Percentiles rank a stretch among this genome's conserved stretches.
phyloP scores from a whole-genome alignment of 192 early-diverging fungal species.

The Chytriomyces confervae region DNA sequence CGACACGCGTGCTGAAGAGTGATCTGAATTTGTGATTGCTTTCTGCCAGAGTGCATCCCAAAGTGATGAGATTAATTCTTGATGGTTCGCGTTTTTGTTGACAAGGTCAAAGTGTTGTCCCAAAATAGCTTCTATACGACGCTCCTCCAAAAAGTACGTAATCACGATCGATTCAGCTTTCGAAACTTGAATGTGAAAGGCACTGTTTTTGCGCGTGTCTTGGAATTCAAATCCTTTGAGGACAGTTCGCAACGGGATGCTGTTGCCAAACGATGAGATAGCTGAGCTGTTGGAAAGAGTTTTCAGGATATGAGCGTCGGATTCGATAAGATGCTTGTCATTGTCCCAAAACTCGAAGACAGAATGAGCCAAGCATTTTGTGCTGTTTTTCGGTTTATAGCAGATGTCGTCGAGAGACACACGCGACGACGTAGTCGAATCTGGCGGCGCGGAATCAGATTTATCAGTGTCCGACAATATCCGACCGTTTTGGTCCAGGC shows the following conservation, averaged over 20 bases:
- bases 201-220: background rate
- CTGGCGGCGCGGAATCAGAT: too few relatives aligned
- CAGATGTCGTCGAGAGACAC: constrained; percentile 35
- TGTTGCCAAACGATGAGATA: constrained; percentile 44
- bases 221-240: constrained; percentile 38
- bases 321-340: constrained; percentile 8
- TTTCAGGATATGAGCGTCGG: constrained; percentile 39
- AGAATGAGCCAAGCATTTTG: constrained; percentile 63
- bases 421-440: background rate
- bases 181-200: constrained; percentile 9
- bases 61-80: constrained; percentile 26
- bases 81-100: background rate
- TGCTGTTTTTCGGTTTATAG: constrained; percentile 25
- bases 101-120: background rate
- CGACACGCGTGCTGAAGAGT: constrained; percentile 3
- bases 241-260: constrained; percentile 45
- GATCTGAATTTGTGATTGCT: constrained; percentile 13
- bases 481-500: background rate
- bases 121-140: background rate
- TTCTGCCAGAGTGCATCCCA: constrained; percentile 56
- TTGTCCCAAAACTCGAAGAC: constrained; percentile 59
- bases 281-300: constrained; percentile 41
- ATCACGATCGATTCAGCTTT: constrained; percentile 59
- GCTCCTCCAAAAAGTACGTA: constrained; percentile 59
- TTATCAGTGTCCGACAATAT: too few relatives aligned